A percentile compares a stretch with the other conserved stretches of the same genome.
Evolutionary conservation across 2,329 filamentous ascomycete genomes (phyloP).

Genomic region (Lasiodiplodia sp.): DNA sequence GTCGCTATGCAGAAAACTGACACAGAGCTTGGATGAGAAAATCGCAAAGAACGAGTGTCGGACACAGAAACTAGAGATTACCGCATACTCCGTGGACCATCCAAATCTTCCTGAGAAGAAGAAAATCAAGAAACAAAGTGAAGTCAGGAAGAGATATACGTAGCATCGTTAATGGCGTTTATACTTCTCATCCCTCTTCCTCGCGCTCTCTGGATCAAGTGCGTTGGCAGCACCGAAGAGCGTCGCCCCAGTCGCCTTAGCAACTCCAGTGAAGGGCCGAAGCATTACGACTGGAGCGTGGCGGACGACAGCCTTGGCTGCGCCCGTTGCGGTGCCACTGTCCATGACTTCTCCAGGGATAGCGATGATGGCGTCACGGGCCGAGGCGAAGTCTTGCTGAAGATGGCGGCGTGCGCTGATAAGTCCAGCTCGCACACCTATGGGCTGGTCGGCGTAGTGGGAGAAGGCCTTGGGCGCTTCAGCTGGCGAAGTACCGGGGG

Average conservation of each 20-base stretch:
- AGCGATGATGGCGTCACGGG: slow-evolving; percentile 90
- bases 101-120: background rate
- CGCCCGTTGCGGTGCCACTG: slow-evolving; percentile 79
- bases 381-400: slow-evolving; percentile 84
- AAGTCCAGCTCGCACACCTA: slow-evolving; percentile 85
- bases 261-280: slow-evolving; percentile 87
- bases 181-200: slow-evolving; percentile 75
- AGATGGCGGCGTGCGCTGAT: slow-evolving; percentile 83
- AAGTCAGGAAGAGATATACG: background rate
- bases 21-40: background rate
- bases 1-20: slow-evolving; percentile 24
- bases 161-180: slow-evolving; percentile 6
- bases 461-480: slow-evolving; percentile 81
- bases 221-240: slow-evolving; percentile 92
- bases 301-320: slow-evolving; percentile 77
- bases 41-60: background rate
- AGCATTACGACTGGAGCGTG: slow-evolving; percentile 93
- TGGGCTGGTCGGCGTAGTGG: slow-evolving; percentile 91
- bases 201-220: slow-evolving; percentile 81
- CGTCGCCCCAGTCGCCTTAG: slow-evolving; percentile 86
- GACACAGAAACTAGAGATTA: background rate
- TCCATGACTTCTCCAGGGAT: slow-evolving; percentile 93
- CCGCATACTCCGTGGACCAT: background rate
- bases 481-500: slow-evolving; percentile 51
- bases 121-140: slow-evolving; percentile 1